These are phyloP conservation scores for Lactifluus rugatus DNA, from an alignment of 768 basidiomycete genomes.

Conservation along the genomic window DNA sequence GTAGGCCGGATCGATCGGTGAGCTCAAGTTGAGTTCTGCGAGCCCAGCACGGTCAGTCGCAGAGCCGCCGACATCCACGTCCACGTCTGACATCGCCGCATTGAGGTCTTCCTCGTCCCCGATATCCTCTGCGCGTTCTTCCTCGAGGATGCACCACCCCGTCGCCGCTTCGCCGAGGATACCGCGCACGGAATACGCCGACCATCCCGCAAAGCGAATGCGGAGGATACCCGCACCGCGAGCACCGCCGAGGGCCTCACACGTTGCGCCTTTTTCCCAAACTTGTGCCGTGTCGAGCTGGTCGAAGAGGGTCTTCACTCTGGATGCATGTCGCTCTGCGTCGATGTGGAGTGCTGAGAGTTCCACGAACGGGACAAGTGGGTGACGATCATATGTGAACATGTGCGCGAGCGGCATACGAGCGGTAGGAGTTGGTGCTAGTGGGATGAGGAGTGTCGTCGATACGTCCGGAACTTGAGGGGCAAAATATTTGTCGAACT, in stretches of 20 bases:
- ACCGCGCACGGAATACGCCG: slow-evolving; percentile 48
- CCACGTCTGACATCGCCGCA: slow-evolving; percentile 22
- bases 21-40: slow-evolving; percentile 9
- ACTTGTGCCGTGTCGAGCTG: slow-evolving; percentile 61
- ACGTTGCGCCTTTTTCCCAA: slow-evolving; percentile 53
- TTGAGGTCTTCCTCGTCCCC: not conserved
- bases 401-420: slow-evolving; percentile 47
- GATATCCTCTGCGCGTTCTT: slow-evolving; percentile 27
- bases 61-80: slow-evolving; percentile 5
- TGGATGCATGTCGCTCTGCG: slow-evolving; percentile 47
- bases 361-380: slow-evolving; percentile 45
- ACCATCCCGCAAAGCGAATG: slow-evolving; percentile 69
- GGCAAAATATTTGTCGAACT: slow-evolving; percentile 58
- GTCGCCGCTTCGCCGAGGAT: slow-evolving; percentile 63
- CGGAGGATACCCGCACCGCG: slow-evolving; percentile 58
- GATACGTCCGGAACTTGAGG: slow-evolving; percentile 34
- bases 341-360: slow-evolving; percentile 43
- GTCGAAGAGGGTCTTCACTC: slow-evolving; percentile 59
- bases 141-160: slow-evolving; percentile 71
- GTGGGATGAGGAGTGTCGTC: slow-evolving; percentile 63
- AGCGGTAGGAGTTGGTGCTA: slow-evolving; percentile 62
- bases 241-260: slow-evolving; percentile 51
- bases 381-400: slow-evolving; percentile 20
- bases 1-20: slow-evolving; percentile 43
- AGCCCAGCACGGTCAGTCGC: not conserved